Evolutionary conservation across 2,329 filamentous ascomycete species (phyloP), one percentile per base, ranked within the genome.

Genomic region (Fusarium subtropicale): DNA sequence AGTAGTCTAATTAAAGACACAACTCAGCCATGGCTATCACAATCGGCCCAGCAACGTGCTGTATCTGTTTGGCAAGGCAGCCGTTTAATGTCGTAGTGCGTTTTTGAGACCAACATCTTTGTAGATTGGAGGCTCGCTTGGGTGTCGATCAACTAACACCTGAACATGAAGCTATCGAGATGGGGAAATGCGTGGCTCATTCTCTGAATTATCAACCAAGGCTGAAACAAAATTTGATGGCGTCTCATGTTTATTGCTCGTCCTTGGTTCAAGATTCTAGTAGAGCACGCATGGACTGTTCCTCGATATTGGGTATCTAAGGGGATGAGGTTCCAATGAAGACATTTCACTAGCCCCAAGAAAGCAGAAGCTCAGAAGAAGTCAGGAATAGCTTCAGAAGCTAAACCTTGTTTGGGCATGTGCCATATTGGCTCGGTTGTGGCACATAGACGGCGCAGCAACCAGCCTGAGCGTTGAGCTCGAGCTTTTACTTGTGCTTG

Each of bases 401-500:
- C 68, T 66, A 55, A 30, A 26, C 46, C 54, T 34, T 24, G 63
- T 47, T 60, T 45, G 47, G 60, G 26, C 48, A 41, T 55, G 48
- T 50, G 38, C 56, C 53, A 56, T 26, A 59, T 56, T 60, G 56
- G 52, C 63, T 45, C 48, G 69, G 60, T 58, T 72, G 58, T 63
- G 60, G 66, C 69, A 71, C 69, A 74, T 64, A 72, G 64, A 64
- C 60, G 72, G 66, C 71, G 63, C 64, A 68, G 69, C 64, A 73
- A 47, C 67, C 64, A 66, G 60, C 56, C 60, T 66, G 64, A 56
- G 62, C 51, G 47, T 53, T 51, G 47, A 69, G 50, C 48, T 66
- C 48, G 56, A 56, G 66, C 47, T 68, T 68, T n/a, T 30, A 26
- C 34, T 38, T 38, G 47, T 26, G 39, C 39, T 22, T 22, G 39